Base-by-base conservation (phyloP, 169 alveolate genomes). In the Eimeria sp. region DNA sequence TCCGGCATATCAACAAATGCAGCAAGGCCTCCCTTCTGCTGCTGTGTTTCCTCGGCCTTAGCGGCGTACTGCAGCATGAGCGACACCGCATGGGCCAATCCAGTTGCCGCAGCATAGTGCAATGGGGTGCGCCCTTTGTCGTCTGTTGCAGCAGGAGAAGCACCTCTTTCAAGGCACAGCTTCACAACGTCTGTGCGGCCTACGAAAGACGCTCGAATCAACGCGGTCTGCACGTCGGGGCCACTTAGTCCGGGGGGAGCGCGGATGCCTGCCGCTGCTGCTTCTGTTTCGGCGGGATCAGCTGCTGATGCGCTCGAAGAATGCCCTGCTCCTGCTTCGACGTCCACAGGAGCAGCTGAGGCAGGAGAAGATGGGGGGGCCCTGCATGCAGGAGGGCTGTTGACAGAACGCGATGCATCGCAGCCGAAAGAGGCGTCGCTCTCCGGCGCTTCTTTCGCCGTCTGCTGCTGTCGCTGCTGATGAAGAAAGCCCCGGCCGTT, bases 91-190 rank as follows among this genome's bases (percentile, higher is more conserved):
- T 92, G 92, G 14, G 93, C 95, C 92, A 92, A 72, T 47, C 98
- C 98, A 9, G 97, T 95, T 54, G 98, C 98, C 27, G 97, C 97
- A 73, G 97, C 98, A 87, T 97, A 97, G 82, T 97, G 98, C 82
- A 97, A 89, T 80, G 98, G 97, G 49, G 96, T 94, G 47, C 98
- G 94, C 61, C 98, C 98, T 16, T 96, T 97, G 45, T 82, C 89
- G 61, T 97, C 98, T 25, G 96, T 63, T 84, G 82, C 89, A 63
- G 89, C 82, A 7, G 88, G 87, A 65, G 89, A 82, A 6, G 86
- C 95, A 13, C 95, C 95, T 25, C 95, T 57, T 73, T 91, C 61
- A 47, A 91, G 51, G 40, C 95, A 91, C 18, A 58, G 25, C 27
- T 30, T 65, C 1, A 91, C 82, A 25, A 91, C 75, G 49, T 91